Evolutionary conservation across 306 rosid genomes (phyloP).

Genomic region (Vigna reflexopilosa): DNA sequence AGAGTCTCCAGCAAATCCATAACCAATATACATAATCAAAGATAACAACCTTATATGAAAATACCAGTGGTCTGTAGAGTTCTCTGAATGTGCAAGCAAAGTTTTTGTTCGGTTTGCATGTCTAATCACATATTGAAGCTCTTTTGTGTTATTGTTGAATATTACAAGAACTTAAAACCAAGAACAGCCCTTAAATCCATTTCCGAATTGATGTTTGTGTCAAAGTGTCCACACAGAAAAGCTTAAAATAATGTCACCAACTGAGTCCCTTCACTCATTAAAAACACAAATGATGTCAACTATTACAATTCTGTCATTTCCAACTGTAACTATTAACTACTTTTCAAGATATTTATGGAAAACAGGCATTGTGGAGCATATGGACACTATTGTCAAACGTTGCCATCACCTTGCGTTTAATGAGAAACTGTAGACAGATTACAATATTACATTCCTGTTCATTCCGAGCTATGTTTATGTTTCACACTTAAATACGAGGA

Average conservation of each 20-base stretch:
- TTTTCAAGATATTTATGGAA: too few species aligned
- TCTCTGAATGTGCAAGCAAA: not conserved
- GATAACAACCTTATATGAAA: too few species aligned
- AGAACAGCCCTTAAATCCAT: not conserved
- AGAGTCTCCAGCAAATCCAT: too few species aligned
- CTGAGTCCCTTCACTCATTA: not conserved
- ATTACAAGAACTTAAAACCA: not conserved
- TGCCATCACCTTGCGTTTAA: too few species aligned
- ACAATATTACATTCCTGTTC: too few species aligned
- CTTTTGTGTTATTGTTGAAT: conserved; percentile 4
- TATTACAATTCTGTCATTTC: conserved; percentile 53
- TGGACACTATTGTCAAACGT: too few species aligned
- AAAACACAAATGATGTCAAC: not conserved
- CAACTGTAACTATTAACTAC: conserved; percentile 14
- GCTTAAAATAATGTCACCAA: conserved; percentile 52
- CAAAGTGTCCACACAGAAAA: conserved; percentile 44
- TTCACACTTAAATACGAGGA: not conserved
- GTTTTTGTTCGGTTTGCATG: not conserved
- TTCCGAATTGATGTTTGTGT: not conserved
- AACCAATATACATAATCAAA: too few species aligned
- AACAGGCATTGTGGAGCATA: too few species aligned
- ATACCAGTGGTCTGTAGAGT: too few species aligned
- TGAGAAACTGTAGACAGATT: too few species aligned
- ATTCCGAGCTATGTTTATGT: too few species aligned
- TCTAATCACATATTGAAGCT: not conserved